Conservation (phyloP, 805 yeast genomes). For the Barnettozyma pratensis region DNA sequence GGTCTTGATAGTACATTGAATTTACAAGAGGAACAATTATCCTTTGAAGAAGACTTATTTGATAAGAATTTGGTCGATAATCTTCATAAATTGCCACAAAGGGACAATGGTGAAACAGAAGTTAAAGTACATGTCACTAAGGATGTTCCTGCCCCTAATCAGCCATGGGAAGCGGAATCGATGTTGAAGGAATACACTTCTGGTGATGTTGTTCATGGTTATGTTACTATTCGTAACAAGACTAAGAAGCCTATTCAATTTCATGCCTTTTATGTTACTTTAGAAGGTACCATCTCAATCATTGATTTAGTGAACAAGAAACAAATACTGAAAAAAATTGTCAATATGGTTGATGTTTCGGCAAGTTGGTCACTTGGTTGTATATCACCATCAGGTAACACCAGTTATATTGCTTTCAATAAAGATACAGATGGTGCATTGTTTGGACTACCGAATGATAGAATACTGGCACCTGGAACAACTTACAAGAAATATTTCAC, state of each 20-base stretch:
- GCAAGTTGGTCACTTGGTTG: slow-evolving; percentile 50
- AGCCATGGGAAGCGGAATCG: slow-evolving; percentile 23
- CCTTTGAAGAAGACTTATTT: slow-evolving; percentile 1
- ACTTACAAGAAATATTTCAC: slow-evolving; percentile 55
- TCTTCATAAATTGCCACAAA: slow-evolving; percentile 40
- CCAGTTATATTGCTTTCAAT: slow-evolving; percentile 39
- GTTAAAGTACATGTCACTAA: slow-evolving; percentile 49
- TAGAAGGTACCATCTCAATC: slow-evolving; percentile 37
- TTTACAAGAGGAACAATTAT: neutral
- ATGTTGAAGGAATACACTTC: slow-evolving; percentile 53
- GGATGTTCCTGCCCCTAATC: slow-evolving; percentile 40
- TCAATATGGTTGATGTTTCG: slow-evolving; percentile 56
- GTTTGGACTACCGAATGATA: slow-evolving; percentile 45
- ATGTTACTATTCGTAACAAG: slow-evolving; percentile 43
- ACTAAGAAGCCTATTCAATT: slow-evolving; percentile 45
- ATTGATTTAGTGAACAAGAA: slow-evolving; percentile 29
- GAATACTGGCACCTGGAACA: slow-evolving; percentile 43
- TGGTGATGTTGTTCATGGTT: slow-evolving; percentile 65
- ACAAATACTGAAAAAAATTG: slow-evolving; percentile 40
- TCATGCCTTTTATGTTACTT: slow-evolving; percentile 53
- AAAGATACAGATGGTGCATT: slow-evolving; percentile 42
- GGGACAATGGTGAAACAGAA: slow-evolving; percentile 33
- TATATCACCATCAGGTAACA: slow-evolving; percentile 46
- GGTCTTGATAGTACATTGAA: neutral
- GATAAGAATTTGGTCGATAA: slow-evolving; percentile 44